These are phyloP conservation scores for Fraxinus quadrangulata DNA, from an alignment of 257 asterid genomes.

Conservation along the genomic window DNA sequence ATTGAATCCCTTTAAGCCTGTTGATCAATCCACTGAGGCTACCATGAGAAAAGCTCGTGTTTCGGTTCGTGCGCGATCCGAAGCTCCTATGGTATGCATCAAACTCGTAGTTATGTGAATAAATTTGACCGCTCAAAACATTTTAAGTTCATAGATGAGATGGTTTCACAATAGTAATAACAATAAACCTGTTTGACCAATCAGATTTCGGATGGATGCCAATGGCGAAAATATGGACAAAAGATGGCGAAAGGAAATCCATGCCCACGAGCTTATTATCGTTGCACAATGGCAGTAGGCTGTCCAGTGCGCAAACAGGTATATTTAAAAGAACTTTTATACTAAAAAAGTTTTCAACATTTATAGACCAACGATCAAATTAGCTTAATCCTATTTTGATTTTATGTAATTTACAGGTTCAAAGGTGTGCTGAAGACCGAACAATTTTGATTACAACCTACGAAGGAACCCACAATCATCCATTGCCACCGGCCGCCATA, in stretches of 20 bases:
- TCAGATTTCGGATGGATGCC: constrained; percentile 93
- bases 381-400: not conserved
- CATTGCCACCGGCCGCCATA: constrained; percentile 94
- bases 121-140: not conserved
- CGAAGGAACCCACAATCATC: constrained; percentile 91
- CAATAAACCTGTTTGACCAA: not conserved
- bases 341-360: not conserved
- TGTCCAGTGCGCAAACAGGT: constrained; percentile 97
- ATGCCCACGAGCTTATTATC: constrained; percentile 88
- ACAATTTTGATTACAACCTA: constrained; percentile 78
- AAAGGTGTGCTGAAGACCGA: constrained; percentile 88
- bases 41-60: constrained; percentile 98
- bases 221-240: constrained; percentile 97
- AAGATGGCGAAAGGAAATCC: constrained; percentile 98
- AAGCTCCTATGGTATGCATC: constrained; percentile 75
- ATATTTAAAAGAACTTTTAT: not conserved
- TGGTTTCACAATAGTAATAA: no score
- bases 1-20: constrained; percentile 39
- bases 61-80: constrained; percentile 98
- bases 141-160: not conserved
- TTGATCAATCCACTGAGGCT: constrained; percentile 62
- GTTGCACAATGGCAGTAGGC: constrained; percentile 93
- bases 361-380: not conserved
- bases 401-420: constrained; percentile 53
- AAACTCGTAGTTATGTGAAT: no score